Base-by-base conservation (phyloP, 495 filamentous ascomycete species). In the Tuber brumale region DNA sequence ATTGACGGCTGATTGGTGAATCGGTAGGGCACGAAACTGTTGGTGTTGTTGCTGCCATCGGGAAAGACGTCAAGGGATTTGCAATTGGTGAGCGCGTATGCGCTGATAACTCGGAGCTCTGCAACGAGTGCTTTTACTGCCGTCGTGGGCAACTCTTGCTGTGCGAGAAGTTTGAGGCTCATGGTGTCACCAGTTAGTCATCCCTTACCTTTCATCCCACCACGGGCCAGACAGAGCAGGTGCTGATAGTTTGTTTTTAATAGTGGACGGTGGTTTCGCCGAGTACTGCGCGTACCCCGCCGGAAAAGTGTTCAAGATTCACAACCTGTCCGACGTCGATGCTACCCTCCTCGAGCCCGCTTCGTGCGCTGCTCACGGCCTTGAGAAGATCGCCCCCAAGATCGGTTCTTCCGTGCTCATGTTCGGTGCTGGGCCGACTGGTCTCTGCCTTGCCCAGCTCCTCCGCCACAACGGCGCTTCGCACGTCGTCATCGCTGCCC, bases 281-380 rank as follows among this genome's bases (percentile, higher is more conserved):
- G 90, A 92, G 81, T 93, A 91, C 86, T 85, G 85, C 72, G 84
- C 83, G 42, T 86, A 85, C 79, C 84, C 86, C 77, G 89, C 89
- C 72, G 88, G 88, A 74, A 88, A 90, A 78, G 89, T 92, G 23
- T 92, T 92, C 85, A 88, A 89, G 84, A 88, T 93, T 84, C 85
- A 91, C 77, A 91, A 92, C 84, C 85, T 93, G 70, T 88, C 87
- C 70, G 89, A 92, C 76, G 85, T 92, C 70, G 90, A 92, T 61
- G 91, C 90, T n/a, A 92, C 90, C 31, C 86, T 93, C 39, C 87
- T 93, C 72, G 91, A 93, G 82, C 91, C 91, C 16, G 90, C 90
- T 18, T 91, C 91, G 8, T 92, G 90, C 79, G 90, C 91, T 41
- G 88, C 88, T 61, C 91, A 92, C 78, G 91, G 90, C 42, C 85